These are phyloP conservation scores for Furcasterigmium sp. DNA, from an alignment of 2,329 filamentous ascomycete genomes.

Conservation along the genomic window DNA sequence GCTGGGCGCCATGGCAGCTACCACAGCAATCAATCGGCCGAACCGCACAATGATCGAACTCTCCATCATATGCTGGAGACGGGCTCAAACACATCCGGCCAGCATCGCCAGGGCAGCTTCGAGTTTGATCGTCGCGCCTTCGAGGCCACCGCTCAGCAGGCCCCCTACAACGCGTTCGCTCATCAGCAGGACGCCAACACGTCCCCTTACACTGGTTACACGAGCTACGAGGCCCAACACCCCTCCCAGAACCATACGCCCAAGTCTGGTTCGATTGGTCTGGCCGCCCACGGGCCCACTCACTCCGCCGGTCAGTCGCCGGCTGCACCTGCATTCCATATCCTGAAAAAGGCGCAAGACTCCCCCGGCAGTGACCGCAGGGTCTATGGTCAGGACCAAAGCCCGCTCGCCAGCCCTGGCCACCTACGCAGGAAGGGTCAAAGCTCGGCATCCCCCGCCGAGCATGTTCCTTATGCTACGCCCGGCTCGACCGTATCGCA, in stretches of 20 bases:
- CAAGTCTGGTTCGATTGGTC: slow-evolving; percentile 28
- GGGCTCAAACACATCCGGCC: slow-evolving; percentile 10
- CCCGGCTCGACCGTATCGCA: slow-evolving; percentile 13
- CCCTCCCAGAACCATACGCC: slow-evolving; percentile 35
- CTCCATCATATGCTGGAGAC: slow-evolving; percentile 12
- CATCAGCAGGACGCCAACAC: slow-evolving; percentile 10
- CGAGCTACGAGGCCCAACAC: slow-evolving; percentile 35
- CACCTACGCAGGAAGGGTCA: slow-evolving; percentile 32
- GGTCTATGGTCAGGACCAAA: slow-evolving; percentile 33
- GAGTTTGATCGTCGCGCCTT: slow-evolving; percentile 16
- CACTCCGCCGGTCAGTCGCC: slow-evolving; percentile 21
- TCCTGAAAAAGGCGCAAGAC: slow-evolving; percentile 43
- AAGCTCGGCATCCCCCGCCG: slow-evolving; percentile 19
- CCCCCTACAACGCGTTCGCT: slow-evolving; percentile 10
- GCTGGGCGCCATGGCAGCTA: slow-evolving; percentile 32
- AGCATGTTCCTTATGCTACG: slow-evolving; percentile 11
- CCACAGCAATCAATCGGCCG: slow-evolving; percentile 38
- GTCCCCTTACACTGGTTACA: slow-evolving; percentile 13
- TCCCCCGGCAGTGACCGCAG: slow-evolving; percentile 33
- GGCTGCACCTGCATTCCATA: slow-evolving; percentile 35
- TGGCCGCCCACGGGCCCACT: slow-evolving; percentile 16
- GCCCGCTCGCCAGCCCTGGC: slow-evolving; percentile 39
- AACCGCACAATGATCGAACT: slow-evolving; percentile 20
- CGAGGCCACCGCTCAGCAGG: slow-evolving; percentile 14
- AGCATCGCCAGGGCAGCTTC: slow-evolving; percentile 12